Evolutionary conservation across 164 flowering plant genomes (phyloP), one percentile per base, ranked within the genome.

Genomic region (Liriodendron chinense): DNA sequence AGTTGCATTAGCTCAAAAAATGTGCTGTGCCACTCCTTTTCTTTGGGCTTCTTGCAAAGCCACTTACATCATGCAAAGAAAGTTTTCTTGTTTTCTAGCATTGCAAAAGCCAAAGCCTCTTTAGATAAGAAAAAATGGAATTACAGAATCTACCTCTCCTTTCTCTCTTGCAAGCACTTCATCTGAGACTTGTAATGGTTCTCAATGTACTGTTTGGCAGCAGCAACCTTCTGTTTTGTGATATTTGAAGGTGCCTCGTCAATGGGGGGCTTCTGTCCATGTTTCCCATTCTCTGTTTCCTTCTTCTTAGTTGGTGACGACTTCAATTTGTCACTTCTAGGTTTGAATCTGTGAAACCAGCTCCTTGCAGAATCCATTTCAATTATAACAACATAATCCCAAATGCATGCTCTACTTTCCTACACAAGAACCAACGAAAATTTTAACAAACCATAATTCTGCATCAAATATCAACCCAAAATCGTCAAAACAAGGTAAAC

Each of bases 361-460:
- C 88, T 80, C 81, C 84, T 82, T 49, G 84, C 75, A 69, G 86
- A 80, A 43, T 86, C 86, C 88, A 84, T 84, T 68, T 71, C 34
- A 67, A 53, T 72, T 69, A 78, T 50, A 68, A 50, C 14, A 62
- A 20, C 69, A 72, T 59, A 14, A 56, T 47, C 7, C 73, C 75
- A 70, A 74, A 21, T 16, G 8, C 57, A 43, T 23, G 6, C 59
- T 23, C 21, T 48, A 59, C 48, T 59, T 47, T 56, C 24, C 71
- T 47, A 47, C 47, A n/a, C 14, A 9, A 47, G 16, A 3, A 69
- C 53, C n/a, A 67, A 28, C 21, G 9, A 34, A 56, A 47, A 65
- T 70, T 23, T 69, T n/a, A 26, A 49, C n/a, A 57, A 24, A 53
- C 68, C 65, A 43, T 21, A 20, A 24, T 28, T 14, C 76, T 69